A percentile compares a stretch with the other conserved stretches of the same genome.
Conservation (phyloP, 306 rosid species). For the Dryas alaskensis region DNA sequence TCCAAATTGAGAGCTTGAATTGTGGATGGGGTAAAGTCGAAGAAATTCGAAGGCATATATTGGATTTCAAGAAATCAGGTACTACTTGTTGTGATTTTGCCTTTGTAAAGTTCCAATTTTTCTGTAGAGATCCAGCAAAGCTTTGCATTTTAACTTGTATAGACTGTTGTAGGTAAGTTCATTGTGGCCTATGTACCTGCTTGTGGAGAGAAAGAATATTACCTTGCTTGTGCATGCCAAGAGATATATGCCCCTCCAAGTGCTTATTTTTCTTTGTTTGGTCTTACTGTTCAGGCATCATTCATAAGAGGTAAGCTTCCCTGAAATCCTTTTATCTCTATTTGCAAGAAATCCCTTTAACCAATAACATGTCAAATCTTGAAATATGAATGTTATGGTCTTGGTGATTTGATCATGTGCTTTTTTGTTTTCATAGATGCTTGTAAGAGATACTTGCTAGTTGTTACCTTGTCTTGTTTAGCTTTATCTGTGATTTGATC, state of each 20-base stretch:
- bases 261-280: slow-evolving; percentile 89
- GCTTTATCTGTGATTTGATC: not conserved
- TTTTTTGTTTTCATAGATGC: not conserved
- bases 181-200: slow-evolving; percentile 78
- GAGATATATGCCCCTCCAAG: slow-evolving; percentile 95
- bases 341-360: not conserved
- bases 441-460: not conserved
- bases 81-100: not conserved
- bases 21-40: slow-evolving; percentile 99
- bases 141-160: slow-evolving; percentile 15
- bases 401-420: not conserved
- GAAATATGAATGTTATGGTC: not conserved
- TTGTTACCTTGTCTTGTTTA: not conserved
- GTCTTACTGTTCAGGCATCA: slow-evolving; percentile 81
- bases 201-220: slow-evolving; percentile 88
- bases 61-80: slow-evolving; percentile 90
- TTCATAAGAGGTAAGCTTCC: slow-evolving; percentile 69
- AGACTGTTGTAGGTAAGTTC: slow-evolving; percentile 63
- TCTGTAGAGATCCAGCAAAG: slow-evolving; percentile 12
- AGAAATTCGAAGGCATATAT: slow-evolving; percentile 84
- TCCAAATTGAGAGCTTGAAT: slow-evolving; percentile 65
- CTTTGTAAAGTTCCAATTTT: not conserved
- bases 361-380: not conserved
- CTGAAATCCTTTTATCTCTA: not conserved
- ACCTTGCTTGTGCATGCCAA: slow-evolving; percentile 90